Base-by-base conservation (phyloP, 2,329 filamentous ascomycete species). In the Penicillium sclerotiorum region DNA sequence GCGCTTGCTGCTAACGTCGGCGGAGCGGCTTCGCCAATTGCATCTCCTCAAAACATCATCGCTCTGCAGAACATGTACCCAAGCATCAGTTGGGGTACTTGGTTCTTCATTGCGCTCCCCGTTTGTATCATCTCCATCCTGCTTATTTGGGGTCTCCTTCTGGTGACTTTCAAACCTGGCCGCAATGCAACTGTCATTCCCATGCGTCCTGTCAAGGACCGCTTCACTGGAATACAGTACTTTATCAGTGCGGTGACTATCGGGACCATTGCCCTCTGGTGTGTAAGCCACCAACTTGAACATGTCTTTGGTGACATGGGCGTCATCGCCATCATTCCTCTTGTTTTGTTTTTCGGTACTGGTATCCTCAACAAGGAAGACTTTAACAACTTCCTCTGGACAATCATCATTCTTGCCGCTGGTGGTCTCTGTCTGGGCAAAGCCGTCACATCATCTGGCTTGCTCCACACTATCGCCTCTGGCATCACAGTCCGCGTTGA, bases 331-430 rank as follows among this genome's bases (percentile, higher is more conserved):
- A 95, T 99, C 66, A 90, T 99, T 53, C 94, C 94, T 5, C 87
- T 99, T 44, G 88, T 95, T 3, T 79, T 96, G 35, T 99, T 99
- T 80, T 99, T 99, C 63, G 94, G 94, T 47, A 92, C 91, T 2
- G 94, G 94, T 9, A 93, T 97, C 59, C 79, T 99, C 25, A 97
- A 92, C 41, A 99, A 97, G 74, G 94, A 97, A 73, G 94, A 99
- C 74, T 99, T 99, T 70, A 99, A 99, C 78, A 99, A 99, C 72
- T 99, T 99, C 72, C 87, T 96, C 32, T 99, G 94, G 94, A 99
- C 95, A 17, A 99, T 99, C 72, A 96, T 99, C 73, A 97, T 99
- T 64, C 86, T 99, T 17, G 94, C 94, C 0, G 93, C 94, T 0
- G 94, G 94, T 39, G 94, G 94, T 7, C 77, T 99, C 27, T 91